A percentile compares a stretch with the other conserved stretches of the same genome.
Conservation (phyloP, 345 rosid genomes). For the Kernera saxatilis region DNA sequence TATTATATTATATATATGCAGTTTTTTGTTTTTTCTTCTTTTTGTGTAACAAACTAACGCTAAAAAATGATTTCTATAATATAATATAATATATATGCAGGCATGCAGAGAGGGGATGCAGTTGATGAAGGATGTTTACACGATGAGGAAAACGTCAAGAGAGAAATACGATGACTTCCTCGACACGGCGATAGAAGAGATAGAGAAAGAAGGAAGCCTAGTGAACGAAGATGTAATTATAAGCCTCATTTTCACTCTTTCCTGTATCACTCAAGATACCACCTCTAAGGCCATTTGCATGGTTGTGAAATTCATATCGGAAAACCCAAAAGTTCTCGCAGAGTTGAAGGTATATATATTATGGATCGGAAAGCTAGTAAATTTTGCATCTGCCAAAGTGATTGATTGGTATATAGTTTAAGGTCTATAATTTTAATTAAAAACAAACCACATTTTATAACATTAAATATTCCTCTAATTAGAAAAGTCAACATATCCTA, state of each 20-base stretch:
- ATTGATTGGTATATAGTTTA: too few species aligned
- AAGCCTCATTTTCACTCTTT: conserved; percentile 22
- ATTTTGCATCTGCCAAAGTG: neutral
- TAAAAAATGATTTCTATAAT: neutral
- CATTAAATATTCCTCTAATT: too few species aligned
- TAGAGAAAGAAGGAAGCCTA: conserved; percentile 11
- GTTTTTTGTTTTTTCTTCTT: too few species aligned
- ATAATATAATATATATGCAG: conserved; percentile 4
- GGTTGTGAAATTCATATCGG: conserved; percentile 22
- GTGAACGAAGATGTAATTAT: conserved; percentile 1
- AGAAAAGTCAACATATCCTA: too few species aligned
- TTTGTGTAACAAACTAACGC: too few species aligned
- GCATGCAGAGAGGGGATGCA: conserved; percentile 22
- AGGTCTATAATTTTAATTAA: too few species aligned
- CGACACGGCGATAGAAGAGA: conserved; percentile 19
- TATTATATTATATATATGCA: neutral
- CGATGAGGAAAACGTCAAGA: conserved; percentile 16
- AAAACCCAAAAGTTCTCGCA: conserved; percentile 27
- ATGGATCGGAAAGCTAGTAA: neutral
- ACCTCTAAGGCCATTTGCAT: conserved; percentile 27
- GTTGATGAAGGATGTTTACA: conserved; percentile 4
- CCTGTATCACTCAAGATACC: conserved; percentile 24
- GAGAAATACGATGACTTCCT: conserved; percentile 23
- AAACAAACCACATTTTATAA: too few species aligned
- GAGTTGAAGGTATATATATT: conserved; percentile 16